phyloP scores from a whole-genome alignment of 176 grass and related monocot genomes.

The Miscanthus lutarioriparius region DNA sequence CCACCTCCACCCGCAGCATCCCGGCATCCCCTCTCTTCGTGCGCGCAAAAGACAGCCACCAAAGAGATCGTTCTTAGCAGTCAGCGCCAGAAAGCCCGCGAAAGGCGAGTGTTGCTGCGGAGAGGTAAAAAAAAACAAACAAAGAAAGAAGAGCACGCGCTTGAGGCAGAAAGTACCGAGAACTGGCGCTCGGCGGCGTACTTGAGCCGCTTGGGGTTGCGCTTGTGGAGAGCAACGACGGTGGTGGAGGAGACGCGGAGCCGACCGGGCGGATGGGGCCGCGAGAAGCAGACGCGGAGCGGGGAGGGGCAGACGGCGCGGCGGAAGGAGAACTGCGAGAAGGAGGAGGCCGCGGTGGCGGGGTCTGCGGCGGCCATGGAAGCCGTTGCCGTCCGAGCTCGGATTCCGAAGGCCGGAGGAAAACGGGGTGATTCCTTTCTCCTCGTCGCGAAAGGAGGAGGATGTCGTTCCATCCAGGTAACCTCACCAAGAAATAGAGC shows the following conservation, averaged over 20 bases:
- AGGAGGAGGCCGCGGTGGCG: constrained; percentile 11
- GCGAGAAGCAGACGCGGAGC: background rate
- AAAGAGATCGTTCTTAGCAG: background rate
- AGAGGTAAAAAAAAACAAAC: background rate
- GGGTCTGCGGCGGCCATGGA: constrained; percentile 24
- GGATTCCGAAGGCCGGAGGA: background rate
- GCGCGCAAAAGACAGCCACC: background rate
- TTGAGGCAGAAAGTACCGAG: constrained; percentile 42
- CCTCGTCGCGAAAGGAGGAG: background rate
- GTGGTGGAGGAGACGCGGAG: constrained; percentile 22
- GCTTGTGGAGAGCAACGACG: constrained; percentile 66
- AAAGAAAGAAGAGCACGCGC: background rate
- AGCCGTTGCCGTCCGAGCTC: background rate
- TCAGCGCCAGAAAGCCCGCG: background rate
- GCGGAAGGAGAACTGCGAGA: constrained; percentile 30
- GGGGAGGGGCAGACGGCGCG: constrained; percentile 18
- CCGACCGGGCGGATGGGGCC: background rate
- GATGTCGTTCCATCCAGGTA: no score
- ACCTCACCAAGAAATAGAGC: background rate
- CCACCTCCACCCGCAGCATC: constrained; percentile 73
- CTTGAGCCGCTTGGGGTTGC: constrained; percentile 89
- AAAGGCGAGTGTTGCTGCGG: background rate
- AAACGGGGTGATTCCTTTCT: background rate
- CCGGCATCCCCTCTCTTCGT: constrained; percentile 63
- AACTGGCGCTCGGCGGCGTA: constrained; percentile 71